Base-by-base conservation (phyloP, 257 asterid species). In the Scutellaria baicalensis region DNA sequence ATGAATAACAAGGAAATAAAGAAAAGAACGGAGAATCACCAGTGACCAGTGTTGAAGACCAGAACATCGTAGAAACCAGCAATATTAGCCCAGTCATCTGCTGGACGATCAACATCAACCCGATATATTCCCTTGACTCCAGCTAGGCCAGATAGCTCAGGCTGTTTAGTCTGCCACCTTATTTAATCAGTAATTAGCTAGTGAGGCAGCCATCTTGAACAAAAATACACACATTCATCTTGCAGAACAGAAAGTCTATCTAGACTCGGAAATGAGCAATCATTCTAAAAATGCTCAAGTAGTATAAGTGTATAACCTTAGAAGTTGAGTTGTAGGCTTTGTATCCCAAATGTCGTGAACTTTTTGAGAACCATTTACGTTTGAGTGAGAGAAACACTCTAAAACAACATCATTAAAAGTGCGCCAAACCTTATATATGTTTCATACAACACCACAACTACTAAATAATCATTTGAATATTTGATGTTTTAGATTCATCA, bases 11-110 rank as follows among this genome's bases (percentile, higher is more conserved):
- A 68, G 6, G 36, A 65, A 45, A 35, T 48, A 39, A 55, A 52
- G 13, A 10, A 59, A 67, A 55, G 80, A 79, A 66, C 6, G 58
- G 69, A 66, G 70, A 76, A 51, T 87, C 72, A 91, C 99, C 97
- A 94, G 71, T 91, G 97, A 60, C 99, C 97, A 67, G 97, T 94
- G 78, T 91, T 94, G 86, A 91, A 94, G 71, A 94, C 81, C 59
- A 91, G 78, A 61, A 94, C 95, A 78, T 85, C 78, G 71, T 91
- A 91, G 82, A 94, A 89, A 76, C 76, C 86, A 48, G 87, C 84
- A 78, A 91, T 68, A 52, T 71, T 79, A 40, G 93, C 85, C 99
- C 97, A 94, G 65, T 88, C 97, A 68, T 80, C 78, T 17, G 97
- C 93, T 55, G 97, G 99, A 76, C 71, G 59, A 78, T 94, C 97